Percentiles rank a stretch among this genome's conserved stretches.
phyloP scores from a whole-genome alignment of 1,284 basidiomycete species.

The Cutaneotrichosporon arboriforme region DNA sequence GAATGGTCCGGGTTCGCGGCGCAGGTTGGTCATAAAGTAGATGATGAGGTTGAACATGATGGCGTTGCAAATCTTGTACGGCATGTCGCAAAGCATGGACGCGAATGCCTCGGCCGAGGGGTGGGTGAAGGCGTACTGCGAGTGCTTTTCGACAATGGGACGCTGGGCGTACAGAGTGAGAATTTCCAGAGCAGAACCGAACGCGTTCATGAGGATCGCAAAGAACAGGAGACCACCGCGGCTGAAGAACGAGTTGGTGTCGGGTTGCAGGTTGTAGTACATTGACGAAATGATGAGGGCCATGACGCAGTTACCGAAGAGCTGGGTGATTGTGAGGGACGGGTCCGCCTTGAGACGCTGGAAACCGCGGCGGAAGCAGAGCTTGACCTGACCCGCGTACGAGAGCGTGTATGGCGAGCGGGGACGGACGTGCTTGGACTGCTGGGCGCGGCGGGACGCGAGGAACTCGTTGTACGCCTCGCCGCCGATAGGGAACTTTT shows the following conservation, averaged over 20 bases:
- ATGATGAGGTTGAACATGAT: conserved; percentile 46
- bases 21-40: conserved; percentile 51
- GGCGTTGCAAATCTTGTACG: conserved; percentile 48
- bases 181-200: conserved; percentile 40
- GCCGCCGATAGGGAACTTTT: conserved; percentile 45
- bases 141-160: conserved; percentile 49
- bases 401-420: conserved; percentile 49
- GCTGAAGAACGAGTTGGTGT: conserved; percentile 36
- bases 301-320: conserved; percentile 49
- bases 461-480: conserved; percentile 46
- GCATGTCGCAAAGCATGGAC: conserved; percentile 51
- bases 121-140: conserved; percentile 50
- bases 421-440: conserved; percentile 46
- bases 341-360: conserved; percentile 47
- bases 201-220: conserved; percentile 45
- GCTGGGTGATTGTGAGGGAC: conserved; percentile 43
- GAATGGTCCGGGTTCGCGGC: conserved; percentile 44
- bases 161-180: conserved; percentile 51
- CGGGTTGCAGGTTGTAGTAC: conserved; percentile 46
- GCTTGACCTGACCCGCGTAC: conserved; percentile 46
- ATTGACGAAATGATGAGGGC: conserved; percentile 48
- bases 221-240: conserved; percentile 50
- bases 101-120: conserved; percentile 50
- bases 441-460: conserved; percentile 46
- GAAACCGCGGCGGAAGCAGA: conserved; percentile 48